These are phyloP conservation scores for Lachnellula arida DNA, from an alignment of 2,329 filamentous ascomycete genomes.

Conservation along the genomic window DNA sequence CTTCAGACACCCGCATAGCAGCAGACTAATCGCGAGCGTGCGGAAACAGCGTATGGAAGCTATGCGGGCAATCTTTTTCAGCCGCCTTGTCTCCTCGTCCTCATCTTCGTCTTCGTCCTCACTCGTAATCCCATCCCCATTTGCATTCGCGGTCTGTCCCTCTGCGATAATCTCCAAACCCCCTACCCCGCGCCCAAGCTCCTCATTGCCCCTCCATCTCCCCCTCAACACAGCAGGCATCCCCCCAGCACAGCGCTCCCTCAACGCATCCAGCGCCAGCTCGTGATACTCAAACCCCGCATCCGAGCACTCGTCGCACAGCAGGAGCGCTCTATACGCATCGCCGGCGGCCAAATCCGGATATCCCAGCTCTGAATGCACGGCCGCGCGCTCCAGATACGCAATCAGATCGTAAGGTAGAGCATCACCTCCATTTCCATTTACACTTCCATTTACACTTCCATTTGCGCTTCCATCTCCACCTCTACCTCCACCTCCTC, in stretches of 20 bases:
- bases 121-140: neutral
- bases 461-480: too few species aligned
- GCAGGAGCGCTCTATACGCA: conserved; percentile 82
- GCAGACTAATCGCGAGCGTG: conserved; percentile 51
- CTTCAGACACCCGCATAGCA: conserved; percentile 63
- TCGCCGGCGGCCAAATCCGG: conserved; percentile 87
- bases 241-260: conserved; percentile 12
- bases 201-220: conserved; percentile 7
- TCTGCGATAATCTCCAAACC: conserved; percentile 1
- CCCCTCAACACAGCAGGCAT: conserved; percentile 41
- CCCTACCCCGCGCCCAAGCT: conserved; percentile 14
- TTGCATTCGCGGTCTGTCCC: neutral
- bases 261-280: conserved; percentile 45
- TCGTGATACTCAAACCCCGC: conserved; percentile 82
- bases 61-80: conserved; percentile 41
- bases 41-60: conserved; percentile 56
- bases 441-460: too few species aligned
- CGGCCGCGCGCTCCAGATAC: conserved; percentile 63
- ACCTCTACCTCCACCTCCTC: too few species aligned
- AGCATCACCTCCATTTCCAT: too few species aligned
- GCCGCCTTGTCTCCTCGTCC: conserved; percentile 32
- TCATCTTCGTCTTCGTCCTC: conserved; percentile 24
- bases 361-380: conserved; percentile 73
- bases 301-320: conserved; percentile 73
- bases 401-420: conserved; percentile 58